These are phyloP conservation scores for Psilocybe azurescens DNA, from an alignment of 768 basidiomycete genomes.

Conservation along the genomic window DNA sequence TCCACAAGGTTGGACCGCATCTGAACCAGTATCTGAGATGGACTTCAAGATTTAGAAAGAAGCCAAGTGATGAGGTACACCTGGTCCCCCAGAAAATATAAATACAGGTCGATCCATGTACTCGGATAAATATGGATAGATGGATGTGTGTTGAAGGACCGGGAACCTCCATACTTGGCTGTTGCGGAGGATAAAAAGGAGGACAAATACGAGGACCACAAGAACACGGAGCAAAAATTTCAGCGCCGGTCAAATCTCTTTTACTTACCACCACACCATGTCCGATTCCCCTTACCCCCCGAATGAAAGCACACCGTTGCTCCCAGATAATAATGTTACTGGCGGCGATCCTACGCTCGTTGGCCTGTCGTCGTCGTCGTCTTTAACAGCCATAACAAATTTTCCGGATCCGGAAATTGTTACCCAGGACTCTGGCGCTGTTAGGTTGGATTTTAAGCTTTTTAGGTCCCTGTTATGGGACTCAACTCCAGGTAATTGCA, in stretches of 20 bases:
- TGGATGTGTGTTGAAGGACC: conserved; percentile 5
- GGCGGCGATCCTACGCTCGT: conserved; percentile 5
- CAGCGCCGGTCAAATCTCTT: conserved; percentile 11
- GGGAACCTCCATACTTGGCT: conserved; percentile 5
- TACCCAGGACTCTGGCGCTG: conserved; percentile 25
- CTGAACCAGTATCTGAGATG: conserved; percentile 22
- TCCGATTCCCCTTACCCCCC: conserved; percentile 11
- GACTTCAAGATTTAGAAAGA: conserved; percentile 16
- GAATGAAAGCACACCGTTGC: conserved; percentile 25
- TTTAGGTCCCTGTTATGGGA: conserved; percentile 56
- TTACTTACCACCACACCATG: conserved; percentile 17
- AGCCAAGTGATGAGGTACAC: conserved; percentile 28
- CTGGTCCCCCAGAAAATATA: conserved; percentile 1
- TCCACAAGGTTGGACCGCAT: conserved; percentile 25
- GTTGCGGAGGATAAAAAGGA: conserved; percentile 20
- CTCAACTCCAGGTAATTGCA: conserved; percentile 56
- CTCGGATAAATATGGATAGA: not conserved
- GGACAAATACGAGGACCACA: conserved; percentile 5
- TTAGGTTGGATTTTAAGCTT: conserved; percentile 37
- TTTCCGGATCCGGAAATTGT: conserved; percentile 35
- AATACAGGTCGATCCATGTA: conserved; percentile 4
- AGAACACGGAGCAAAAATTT: conserved; percentile 15
- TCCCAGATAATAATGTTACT: conserved; percentile 6
- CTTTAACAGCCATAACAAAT: conserved; percentile 22
- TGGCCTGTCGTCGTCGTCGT: conserved; percentile 22